A percentile compares a stretch with the other conserved stretches of the same genome.
Conservation (phyloP, 768 basidiomycete genomes). For the Suillus alpinus region DNA sequence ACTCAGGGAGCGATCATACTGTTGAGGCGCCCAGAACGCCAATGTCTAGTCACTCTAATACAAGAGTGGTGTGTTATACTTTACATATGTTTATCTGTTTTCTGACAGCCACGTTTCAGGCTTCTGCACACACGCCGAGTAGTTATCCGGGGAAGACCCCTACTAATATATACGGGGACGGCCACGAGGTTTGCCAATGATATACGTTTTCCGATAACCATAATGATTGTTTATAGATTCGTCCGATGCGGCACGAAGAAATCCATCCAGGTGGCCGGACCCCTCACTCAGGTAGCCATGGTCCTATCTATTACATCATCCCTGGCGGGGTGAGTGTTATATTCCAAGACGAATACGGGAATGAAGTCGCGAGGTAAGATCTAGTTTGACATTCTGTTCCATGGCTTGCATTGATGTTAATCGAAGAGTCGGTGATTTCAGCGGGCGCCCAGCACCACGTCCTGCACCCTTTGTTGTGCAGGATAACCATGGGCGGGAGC, state of each 20-base stretch:
- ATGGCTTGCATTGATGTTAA: background rate
- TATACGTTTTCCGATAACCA: background rate
- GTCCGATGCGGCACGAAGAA: constrained; percentile 26
- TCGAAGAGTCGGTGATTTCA: constrained; percentile 53
- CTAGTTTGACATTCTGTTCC: background rate
- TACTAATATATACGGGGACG: constrained; percentile 28
- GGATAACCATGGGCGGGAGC: constrained; percentile 55
- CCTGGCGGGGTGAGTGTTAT: constrained; percentile 64
- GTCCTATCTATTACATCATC: constrained; percentile 56
- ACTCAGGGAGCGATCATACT: constrained; percentile 30
- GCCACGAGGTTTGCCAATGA: constrained; percentile 19
- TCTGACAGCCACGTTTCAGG: constrained; percentile 18
- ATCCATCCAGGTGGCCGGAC: constrained; percentile 20
- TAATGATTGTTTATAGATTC: constrained; percentile 11
- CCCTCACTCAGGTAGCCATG: constrained; percentile 20
- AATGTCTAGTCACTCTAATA: constrained; percentile 16
- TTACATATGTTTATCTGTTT: background rate
- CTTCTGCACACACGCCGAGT: constrained; percentile 10
- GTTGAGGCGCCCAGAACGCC: constrained; percentile 26
- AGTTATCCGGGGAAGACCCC: constrained; percentile 17
- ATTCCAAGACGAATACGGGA: constrained; percentile 64
- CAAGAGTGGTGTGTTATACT: constrained; percentile 24
- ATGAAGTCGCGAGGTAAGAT: constrained; percentile 58
- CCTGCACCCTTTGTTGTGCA: constrained; percentile 52
- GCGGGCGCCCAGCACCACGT: constrained; percentile 24